Conservation (phyloP, 2,329 filamentous ascomycete genomes). For the Penicillium sp. region DNA sequence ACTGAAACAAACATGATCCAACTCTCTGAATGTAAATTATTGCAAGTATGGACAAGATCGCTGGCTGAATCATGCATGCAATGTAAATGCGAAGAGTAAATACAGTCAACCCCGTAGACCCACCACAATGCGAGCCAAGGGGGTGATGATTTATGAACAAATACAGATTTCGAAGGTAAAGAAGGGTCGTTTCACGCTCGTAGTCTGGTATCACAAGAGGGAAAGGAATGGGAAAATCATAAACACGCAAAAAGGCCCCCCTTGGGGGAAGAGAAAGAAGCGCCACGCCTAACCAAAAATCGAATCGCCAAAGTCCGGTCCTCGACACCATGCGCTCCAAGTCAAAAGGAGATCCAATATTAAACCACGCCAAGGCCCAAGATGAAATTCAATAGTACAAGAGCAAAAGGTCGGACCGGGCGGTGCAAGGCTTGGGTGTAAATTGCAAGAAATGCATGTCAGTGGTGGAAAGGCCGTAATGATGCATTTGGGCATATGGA, state of each 20-base stretch:
- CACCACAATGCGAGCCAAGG: background rate
- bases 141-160: constrained; percentile 23
- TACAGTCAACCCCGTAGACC: background rate
- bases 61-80: too few species aligned
- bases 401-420: constrained; percentile 3
- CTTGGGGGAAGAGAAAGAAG: constrained; percentile 6
- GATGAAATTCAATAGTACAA: constrained; percentile 11
- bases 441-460: constrained; percentile 5
- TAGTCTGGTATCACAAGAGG: constrained; percentile 31
- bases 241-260: too few species aligned
- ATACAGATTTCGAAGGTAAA: constrained; percentile 28
- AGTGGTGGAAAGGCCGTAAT: background rate
- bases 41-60: background rate
- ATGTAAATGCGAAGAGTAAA: background rate
- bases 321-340: constrained; percentile 26
- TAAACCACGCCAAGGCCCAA: background rate
- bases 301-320: constrained; percentile 16
- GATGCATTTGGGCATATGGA: too few species aligned
- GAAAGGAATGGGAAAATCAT: constrained; percentile 8
- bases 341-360: constrained; percentile 5
- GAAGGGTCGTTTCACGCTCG: constrained; percentile 24
- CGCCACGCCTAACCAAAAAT: background rate
- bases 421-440: constrained; percentile 13
- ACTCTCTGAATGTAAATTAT: background rate
- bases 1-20: too few species aligned